These are phyloP conservation scores for Plectosphaerella sp. DNA, from an alignment of 2,329 filamentous ascomycete species.

Conservation along the genomic window DNA sequence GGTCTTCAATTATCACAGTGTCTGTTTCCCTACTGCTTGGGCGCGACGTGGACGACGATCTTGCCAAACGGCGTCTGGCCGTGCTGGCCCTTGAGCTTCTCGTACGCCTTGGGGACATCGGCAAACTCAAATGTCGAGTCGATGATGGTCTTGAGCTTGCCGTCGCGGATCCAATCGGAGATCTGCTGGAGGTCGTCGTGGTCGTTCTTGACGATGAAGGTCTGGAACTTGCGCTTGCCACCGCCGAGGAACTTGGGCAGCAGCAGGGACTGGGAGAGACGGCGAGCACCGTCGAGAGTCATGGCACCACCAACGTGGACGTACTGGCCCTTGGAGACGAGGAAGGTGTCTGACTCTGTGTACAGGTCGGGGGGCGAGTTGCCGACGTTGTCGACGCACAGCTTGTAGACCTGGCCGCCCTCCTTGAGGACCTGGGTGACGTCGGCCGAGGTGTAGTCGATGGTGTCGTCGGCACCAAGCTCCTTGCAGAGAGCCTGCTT, in stretches of 20 bases:
- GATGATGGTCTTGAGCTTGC: constrained; percentile 51
- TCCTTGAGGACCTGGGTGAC: constrained; percentile 41
- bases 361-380: constrained; percentile 45
- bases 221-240: constrained; percentile 34
- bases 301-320: constrained; percentile 43
- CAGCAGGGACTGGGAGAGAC: constrained; percentile 17
- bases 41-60: constrained; percentile 38
- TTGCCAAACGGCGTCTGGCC: constrained; percentile 46
- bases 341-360: constrained; percentile 42
- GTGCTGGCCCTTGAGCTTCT: constrained; percentile 53
- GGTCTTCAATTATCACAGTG: neutral
- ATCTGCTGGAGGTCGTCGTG: constrained; percentile 44
- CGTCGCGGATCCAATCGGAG: constrained; percentile 50
- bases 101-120: constrained; percentile 51
- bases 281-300: constrained; percentile 17
- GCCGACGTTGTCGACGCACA: constrained; percentile 59
- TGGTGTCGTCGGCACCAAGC: constrained; percentile 60
- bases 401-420: constrained; percentile 41
- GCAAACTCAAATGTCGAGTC: constrained; percentile 53
- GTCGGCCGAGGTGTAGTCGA: constrained; percentile 54
- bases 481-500: constrained; percentile 54
- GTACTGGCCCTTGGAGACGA: constrained; percentile 42
- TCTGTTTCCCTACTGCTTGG: constrained; percentile 7
- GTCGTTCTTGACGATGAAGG: constrained; percentile 33
- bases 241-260: constrained; percentile 32